phyloP scores from a whole-genome alignment of 164 flowering plant genomes.

The Vitis cinerea region DNA sequence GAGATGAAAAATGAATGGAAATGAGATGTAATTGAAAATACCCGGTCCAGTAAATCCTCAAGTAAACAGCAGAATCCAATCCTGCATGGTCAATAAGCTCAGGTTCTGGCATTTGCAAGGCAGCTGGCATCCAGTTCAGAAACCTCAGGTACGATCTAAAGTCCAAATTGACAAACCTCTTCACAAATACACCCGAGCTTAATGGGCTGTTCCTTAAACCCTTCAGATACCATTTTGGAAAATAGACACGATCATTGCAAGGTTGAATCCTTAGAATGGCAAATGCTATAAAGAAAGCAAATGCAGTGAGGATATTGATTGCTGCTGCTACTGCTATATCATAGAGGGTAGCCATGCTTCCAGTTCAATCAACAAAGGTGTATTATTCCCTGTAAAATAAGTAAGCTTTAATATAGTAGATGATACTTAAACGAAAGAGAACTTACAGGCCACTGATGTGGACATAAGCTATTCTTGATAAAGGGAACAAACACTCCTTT shows the following conservation, averaged over 20 bases:
- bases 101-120: slow-evolving; percentile 78
- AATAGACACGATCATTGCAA: slow-evolving; percentile 77
- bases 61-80: slow-evolving; percentile 77
- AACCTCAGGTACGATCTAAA: slow-evolving; percentile 59
- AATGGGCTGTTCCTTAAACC: slow-evolving; percentile 63
- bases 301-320: slow-evolving; percentile 64
- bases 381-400: slow-evolving; percentile 13
- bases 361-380: slow-evolving; percentile 4
- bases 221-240: slow-evolving; percentile 84
- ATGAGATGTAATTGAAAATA: slow-evolving; percentile 22
- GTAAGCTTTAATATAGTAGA: neutral
- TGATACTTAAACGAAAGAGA: neutral
- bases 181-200: slow-evolving; percentile 44
- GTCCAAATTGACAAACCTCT: slow-evolving; percentile 74
- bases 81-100: slow-evolving; percentile 88
- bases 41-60: slow-evolving; percentile 78
- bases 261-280: slow-evolving; percentile 77
- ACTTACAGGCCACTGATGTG: neutral
- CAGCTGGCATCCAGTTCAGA: slow-evolving; percentile 80
- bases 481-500: neutral
- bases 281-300: slow-evolving; percentile 68
- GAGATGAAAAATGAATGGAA: neutral
- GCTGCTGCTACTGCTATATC: slow-evolving; percentile 71
- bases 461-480: neutral
- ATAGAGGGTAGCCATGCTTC: slow-evolving; percentile 53